Base-by-base conservation (phyloP, 2,329 filamentous ascomycete genomes). In the Colletotrichum tamarilloi region DNA sequence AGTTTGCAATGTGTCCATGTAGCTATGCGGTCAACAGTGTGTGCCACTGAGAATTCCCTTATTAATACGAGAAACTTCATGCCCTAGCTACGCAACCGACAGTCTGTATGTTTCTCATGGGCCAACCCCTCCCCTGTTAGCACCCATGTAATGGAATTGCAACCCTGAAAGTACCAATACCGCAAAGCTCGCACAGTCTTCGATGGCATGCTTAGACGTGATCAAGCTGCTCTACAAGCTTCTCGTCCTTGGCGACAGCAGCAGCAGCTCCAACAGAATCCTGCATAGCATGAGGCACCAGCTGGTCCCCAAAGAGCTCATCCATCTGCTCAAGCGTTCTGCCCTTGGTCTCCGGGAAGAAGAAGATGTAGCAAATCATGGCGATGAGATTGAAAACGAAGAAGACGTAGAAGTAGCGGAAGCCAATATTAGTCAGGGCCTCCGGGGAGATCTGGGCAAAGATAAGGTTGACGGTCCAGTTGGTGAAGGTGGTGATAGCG, bases 381-480 rank as follows among this genome's bases (percentile, higher is more conserved):
- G 77, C 76, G 32, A 78, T 74, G 4, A 79, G 49, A 42, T 79
- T 79, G 28, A 78, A 76, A 42, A 74, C 75, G 62, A 78, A 78
- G 35, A 79, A 79, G 32, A 79, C 77, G 52, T 79, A 79, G 56
- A 79, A 89, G 77, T 87, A 89, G 28, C 80, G 78, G 75, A 87
- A 88, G 0, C 82, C 84, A 24, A 87, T 80, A 2, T 74, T 77
- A 0, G 79, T 80, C 9, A 87, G 77, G 0, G 85, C 86, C 30
- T 82, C 80, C 0, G 87, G 87, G 1, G 83, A 84, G 74, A 86
- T 87, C 70, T 88, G 86, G 5, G 85, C 84, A 66, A 89, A 87
- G 22, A 88, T 79, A 6, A 88, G 78, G 72, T 80, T 81, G 24
- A 80, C 74, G 3, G 72, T 68, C 79, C 79, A 81, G 72, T 81